Evolutionary conservation across 768 basidiomycete species (phyloP).

Genomic region (Mycena olivaceomarginata): DNA sequence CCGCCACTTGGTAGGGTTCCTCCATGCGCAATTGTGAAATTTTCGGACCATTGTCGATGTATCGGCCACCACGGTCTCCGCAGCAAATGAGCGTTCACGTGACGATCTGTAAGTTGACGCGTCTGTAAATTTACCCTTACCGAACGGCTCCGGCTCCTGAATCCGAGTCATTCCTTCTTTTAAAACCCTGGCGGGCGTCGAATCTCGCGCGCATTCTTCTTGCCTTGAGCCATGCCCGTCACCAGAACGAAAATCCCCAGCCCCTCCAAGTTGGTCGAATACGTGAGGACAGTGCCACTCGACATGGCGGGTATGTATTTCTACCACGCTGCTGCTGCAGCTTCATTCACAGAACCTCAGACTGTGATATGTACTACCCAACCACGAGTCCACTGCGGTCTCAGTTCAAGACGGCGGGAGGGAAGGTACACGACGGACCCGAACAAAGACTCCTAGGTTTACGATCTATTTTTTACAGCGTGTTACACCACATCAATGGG

Average conservation of each 20-base stretch:
- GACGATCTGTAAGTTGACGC: slow-evolving; percentile 1
- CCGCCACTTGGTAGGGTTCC: not conserved
- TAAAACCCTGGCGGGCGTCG: not conserved
- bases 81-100: not conserved
- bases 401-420: slow-evolving; percentile 54
- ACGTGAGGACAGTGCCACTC: not conserved
- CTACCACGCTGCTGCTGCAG: not conserved
- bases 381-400: slow-evolving; percentile 50
- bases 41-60: too few species aligned
- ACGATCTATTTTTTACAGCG: slow-evolving; percentile 54
- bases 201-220: not conserved
- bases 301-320: slow-evolving; percentile 16
- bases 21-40: too few species aligned
- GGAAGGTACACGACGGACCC: slow-evolving; percentile 54
- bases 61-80: not conserved
- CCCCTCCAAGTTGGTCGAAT: slow-evolving; percentile 9
- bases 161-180: slow-evolving; percentile 19
- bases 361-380: slow-evolving; percentile 49
- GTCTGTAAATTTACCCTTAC: slow-evolving; percentile 10
- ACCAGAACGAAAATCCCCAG: slow-evolving; percentile 24
- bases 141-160: slow-evolving; percentile 18
- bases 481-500: slow-evolving; percentile 74
- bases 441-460: not conserved
- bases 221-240: slow-evolving; percentile 39
- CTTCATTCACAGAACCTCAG: not conserved